phyloP scores from a whole-genome alignment of 1,284 basidiomycete species.

The Ustilago nuda region DNA sequence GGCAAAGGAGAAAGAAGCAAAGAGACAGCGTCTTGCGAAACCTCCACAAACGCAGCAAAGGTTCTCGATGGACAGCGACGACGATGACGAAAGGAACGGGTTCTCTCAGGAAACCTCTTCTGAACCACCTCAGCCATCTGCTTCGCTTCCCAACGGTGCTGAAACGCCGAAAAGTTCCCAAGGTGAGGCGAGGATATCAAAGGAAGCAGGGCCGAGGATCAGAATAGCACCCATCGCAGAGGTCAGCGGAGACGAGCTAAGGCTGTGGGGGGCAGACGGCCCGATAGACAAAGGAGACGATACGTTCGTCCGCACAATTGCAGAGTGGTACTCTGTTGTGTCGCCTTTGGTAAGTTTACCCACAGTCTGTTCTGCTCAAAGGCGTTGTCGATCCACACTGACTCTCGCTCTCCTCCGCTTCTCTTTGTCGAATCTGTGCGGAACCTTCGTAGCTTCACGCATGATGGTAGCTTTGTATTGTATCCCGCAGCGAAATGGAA shows the following conservation, averaged over 20 bases:
- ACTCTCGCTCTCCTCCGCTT: background rate
- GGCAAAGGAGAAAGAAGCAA: slow-evolving; percentile 13
- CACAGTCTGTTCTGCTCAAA: background rate
- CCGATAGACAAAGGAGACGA: slow-evolving; percentile 53
- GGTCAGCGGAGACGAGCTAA: slow-evolving; percentile 16
- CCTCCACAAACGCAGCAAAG: slow-evolving; percentile 32
- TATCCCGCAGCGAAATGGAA: background rate
- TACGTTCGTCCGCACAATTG: slow-evolving; percentile 35
- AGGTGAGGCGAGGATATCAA: background rate
- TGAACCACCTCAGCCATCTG: slow-evolving; percentile 1
- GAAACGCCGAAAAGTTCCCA: background rate
- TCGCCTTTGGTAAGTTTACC: slow-evolving; percentile 33
- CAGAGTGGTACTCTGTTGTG: slow-evolving; percentile 45
- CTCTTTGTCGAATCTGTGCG: background rate
- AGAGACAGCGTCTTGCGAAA: slow-evolving; percentile 19
- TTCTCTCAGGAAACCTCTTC: slow-evolving; percentile 4
- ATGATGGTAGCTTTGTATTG: background rate
- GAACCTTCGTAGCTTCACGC: background rate
- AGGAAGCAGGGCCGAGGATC: slow-evolving; percentile 3
- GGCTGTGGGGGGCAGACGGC: slow-evolving; percentile 50
- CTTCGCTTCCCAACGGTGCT: background rate
- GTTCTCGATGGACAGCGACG: slow-evolving; percentile 56
- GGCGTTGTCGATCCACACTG: background rate
- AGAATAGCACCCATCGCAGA: slow-evolving; percentile 17
- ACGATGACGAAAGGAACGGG: slow-evolving; percentile 21